Conservation (phyloP, 768 basidiomycete species). For the Amanita brunnescens region DNA sequence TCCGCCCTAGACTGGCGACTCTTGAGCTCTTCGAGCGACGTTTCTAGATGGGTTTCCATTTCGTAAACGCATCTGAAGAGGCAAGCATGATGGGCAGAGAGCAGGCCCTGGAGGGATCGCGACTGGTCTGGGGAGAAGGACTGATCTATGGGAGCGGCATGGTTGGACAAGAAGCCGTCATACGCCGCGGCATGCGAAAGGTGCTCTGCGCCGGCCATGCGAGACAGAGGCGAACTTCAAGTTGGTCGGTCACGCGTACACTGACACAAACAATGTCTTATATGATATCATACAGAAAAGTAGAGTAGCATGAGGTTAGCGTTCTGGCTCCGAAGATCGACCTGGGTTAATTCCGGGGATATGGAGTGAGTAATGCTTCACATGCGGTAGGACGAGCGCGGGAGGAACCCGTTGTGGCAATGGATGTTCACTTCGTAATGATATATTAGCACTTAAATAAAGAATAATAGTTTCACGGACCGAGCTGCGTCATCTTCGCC, state of each 20-base stretch:
- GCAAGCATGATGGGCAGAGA: neutral
- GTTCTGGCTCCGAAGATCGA: too few species aligned
- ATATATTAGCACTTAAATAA: too few species aligned
- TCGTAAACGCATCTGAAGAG: neutral
- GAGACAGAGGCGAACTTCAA: neutral
- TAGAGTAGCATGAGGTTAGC: too few species aligned
- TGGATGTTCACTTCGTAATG: too few species aligned
- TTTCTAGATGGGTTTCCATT: slow-evolving; percentile 3
- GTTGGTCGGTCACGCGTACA: neutral
- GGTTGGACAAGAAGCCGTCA: neutral
- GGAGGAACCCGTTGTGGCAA: too few species aligned
- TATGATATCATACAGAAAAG: too few species aligned
- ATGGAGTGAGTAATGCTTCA: too few species aligned
- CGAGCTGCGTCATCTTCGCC: too few species aligned
- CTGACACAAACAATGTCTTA: neutral
- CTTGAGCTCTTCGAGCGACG: neutral
- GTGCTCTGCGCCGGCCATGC: neutral
- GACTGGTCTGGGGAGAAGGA: neutral
- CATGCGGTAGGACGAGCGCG: too few species aligned
- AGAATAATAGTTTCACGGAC: too few species aligned
- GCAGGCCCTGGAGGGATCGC: neutral
- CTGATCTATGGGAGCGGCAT: neutral
- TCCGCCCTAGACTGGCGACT: neutral
- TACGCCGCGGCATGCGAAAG: neutral
- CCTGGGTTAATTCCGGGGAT: too few species aligned